These are phyloP conservation scores for Malus fusca DNA, from an alignment of 306 rosid species.

Conservation along the genomic window DNA sequence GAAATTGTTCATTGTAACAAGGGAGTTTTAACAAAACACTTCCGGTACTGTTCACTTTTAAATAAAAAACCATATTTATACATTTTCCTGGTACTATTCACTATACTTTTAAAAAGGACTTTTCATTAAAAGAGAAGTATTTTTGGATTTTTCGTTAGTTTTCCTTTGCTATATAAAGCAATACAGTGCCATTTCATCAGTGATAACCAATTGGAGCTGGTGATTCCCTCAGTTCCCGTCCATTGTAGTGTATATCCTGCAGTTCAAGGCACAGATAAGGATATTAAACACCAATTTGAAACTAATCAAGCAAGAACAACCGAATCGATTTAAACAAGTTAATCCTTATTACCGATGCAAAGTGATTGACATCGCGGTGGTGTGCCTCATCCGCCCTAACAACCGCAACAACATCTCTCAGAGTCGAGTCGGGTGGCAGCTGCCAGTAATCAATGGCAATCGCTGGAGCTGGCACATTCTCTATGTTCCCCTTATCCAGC, in stretches of 20 bases:
- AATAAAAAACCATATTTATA: too few relatives aligned
- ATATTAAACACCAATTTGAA: background rate
- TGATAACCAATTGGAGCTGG: conserved; percentile 73
- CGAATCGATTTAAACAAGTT: too few relatives aligned
- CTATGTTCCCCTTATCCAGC: conserved; percentile 56
- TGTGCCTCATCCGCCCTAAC: conserved; percentile 78
- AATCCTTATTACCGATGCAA: conserved; percentile 47
- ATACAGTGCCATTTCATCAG: background rate
- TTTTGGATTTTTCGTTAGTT: too few relatives aligned
- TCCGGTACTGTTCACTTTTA: too few relatives aligned
- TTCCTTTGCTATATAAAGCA: too few relatives aligned
- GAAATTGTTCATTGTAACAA: too few relatives aligned
- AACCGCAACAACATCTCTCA: conserved; percentile 61
- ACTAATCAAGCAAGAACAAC: background rate
- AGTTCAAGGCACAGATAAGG: background rate
- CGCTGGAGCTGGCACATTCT: conserved; percentile 69
- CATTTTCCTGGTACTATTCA: too few relatives aligned
- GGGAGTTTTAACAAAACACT: too few relatives aligned
- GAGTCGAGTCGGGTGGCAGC: conserved; percentile 43
- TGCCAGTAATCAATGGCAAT: conserved; percentile 77
- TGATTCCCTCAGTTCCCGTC: conserved; percentile 48
- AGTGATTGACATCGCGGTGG: conserved; percentile 77
- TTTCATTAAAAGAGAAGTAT: too few relatives aligned
- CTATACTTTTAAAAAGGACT: too few relatives aligned
- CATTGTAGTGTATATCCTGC: conserved; percentile 73